phyloP scores from a whole-genome alignment of 768 basidiomycete species.

The Auriscalpium orientale region DNA sequence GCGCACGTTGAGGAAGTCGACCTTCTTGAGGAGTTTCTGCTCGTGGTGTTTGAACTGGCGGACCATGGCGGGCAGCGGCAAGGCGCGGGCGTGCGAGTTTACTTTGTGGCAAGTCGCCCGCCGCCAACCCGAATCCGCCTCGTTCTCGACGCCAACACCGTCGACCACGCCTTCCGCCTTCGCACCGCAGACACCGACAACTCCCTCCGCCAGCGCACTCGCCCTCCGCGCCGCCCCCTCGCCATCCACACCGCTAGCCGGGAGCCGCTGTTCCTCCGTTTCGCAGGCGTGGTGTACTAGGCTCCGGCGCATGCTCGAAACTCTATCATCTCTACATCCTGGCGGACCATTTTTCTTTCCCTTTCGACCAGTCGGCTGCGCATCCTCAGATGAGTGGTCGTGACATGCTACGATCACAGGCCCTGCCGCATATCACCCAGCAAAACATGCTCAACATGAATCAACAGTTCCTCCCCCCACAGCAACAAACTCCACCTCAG shows the following conservation, averaged over 20 bases:
- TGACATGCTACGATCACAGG: conserved; percentile 36
- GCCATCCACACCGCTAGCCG: conserved; percentile 16
- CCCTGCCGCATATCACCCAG: conserved; percentile 32
- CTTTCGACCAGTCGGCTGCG: not conserved
- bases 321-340: conserved; percentile 14
- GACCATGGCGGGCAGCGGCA: conserved; percentile 49
- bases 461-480: conserved; percentile 30
- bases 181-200: conserved; percentile 7
- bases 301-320: conserved; percentile 17
- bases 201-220: conserved; percentile 6
- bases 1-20: conserved; percentile 89
- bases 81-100: conserved; percentile 17
- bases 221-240: conserved; percentile 13
- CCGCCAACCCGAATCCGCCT: conserved; percentile 8
- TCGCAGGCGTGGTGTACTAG: conserved; percentile 9
- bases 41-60: conserved; percentile 95
- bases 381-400: conserved; percentile 42
- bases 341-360: conserved; percentile 8
- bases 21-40: conserved; percentile 89
- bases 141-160: conserved; percentile 17
- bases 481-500: conserved; percentile 32
- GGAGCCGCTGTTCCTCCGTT: conserved; percentile 11
- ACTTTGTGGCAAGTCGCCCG: not conserved
- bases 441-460: conserved; percentile 26
- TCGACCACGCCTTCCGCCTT: conserved; percentile 5